Conservation (phyloP, 129 eudicot genomes). For the Flaveria brownii region DNA sequence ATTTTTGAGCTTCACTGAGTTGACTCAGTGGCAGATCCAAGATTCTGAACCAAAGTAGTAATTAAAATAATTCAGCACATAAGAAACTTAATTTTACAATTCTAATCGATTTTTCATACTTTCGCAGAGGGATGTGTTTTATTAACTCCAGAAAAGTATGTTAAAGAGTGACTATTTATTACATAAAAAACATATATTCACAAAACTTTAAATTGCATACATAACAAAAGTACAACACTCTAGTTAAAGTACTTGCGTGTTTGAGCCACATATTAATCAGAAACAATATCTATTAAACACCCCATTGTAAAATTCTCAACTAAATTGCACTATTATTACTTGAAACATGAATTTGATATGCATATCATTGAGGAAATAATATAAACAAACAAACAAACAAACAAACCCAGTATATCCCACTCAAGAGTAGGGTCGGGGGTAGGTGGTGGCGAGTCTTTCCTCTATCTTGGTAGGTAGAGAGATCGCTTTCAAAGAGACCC, state of each 20-base stretch:
- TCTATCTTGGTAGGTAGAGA: no score
- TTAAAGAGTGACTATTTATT: not conserved
- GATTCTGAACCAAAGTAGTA: conserved; percentile 20
- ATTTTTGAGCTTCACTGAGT: conserved; percentile 29
- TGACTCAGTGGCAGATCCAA: conserved; percentile 26
- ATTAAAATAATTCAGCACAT: not conserved
- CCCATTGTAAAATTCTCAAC: not conserved
- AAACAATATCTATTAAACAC: not conserved
- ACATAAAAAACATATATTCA: not conserved
- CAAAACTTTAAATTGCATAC: not conserved
- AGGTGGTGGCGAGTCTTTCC: no score
- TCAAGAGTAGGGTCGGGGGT: no score
- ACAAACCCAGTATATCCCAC: no score
- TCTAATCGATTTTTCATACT: not conserved
- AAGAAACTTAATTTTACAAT: not conserved
- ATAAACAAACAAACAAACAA: no score
- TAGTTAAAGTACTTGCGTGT: not conserved
- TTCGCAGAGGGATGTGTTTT: not conserved
- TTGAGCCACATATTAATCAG: conserved; percentile 7
- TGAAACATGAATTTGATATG: not conserved
- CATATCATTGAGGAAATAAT: no score
- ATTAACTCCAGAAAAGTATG: not conserved
- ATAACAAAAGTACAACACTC: not conserved
- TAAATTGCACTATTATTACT: conserved; percentile 2
- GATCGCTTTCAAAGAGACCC: no score